Evolutionary conservation across 139 green algal species (phyloP), one percentile per base, ranked within the genome.

Genomic region (Chlorella sp.): DNA sequence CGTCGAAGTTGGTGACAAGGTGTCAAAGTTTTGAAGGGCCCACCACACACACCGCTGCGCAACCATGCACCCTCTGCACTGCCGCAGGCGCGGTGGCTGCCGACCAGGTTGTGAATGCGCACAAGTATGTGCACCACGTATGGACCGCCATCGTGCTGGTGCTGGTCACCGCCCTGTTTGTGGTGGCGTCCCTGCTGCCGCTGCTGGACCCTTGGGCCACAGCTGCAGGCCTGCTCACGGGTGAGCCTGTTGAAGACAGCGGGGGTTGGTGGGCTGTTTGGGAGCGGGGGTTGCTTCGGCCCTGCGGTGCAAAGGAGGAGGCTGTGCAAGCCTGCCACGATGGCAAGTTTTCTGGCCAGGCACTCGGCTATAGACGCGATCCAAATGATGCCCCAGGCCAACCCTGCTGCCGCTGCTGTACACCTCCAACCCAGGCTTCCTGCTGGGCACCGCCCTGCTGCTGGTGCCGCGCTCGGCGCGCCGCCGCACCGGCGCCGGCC

Each of bases 71-170:
- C 20, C 17, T 44, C 5, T 4, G 20, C 63, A 12, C 64, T 41
- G 11, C 71, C 28, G 7, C 78, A 90, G 87, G 87, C 26, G 79
- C 62, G 21, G 55, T 88, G 38, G 86, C 68, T 62, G 87, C 80
- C 0, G 88, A 92, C 41, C 89, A 92, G 76, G 34, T 82, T 25
- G 30, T 92, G 23, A 74, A 88, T 17, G 74, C n/a, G 32, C 25
- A 23, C 7, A 65, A 32, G 5, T 87, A 91, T 30, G 38, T 67
- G 39, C 47, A 80, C 5, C 74, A 83, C 2, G 56, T 60, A 23
- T 34, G 81, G 6, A 89, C 80, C 18, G 41, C 55, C 6, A 32
- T 85, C 34, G 36, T 90, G 63, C 80, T 92, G 21, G 20, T 80
- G 15, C 6, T 90, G 6, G 30, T 80, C 18, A 71, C 87, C 1